Base-by-base conservation (phyloP, 768 basidiomycete species). In the Lyophyllum decastes region DNA sequence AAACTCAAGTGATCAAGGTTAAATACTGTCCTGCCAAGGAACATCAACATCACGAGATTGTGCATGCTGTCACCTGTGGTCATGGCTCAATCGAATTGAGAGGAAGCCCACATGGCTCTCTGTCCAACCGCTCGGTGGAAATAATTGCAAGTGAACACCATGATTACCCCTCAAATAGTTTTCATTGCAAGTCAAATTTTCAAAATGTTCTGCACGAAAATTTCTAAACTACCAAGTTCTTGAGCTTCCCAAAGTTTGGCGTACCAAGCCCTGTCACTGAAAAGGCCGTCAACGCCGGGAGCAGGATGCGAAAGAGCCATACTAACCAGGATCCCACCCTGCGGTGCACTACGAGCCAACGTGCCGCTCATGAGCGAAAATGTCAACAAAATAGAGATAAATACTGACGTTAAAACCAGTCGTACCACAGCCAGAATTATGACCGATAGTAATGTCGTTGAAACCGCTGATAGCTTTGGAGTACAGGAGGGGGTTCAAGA, bases 401-500 rank as follows among this genome's bases (percentile, higher is more conserved):
- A 38, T 16, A 73, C 81, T 58, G 50, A 83, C 82, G 55, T 86
- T 83, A 67, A 87, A 88, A 22, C 87, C 86, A 26, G 69, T 54
- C 2, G 87, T 88, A 2, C 83, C 83, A 65, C 87, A 88, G 9
- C 78, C 78, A 40, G 75, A 68, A 50, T 84, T 84, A 49, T 78
- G 74, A 0, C 87, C 86, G 25, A 65, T 51, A 0, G 81, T 82
- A 58, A 88, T 82, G 54, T 88, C 86, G 58, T 84, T 85, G 55
- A 88, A 73, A 0, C 71, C 78, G 7, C 55, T 52, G 17, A 68
- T 55, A 1, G 71, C 75, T 43, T 64, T 71, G n/a, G 69, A 68
- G 61, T 88, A 88, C 8, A 88, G 56, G 52, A 86, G 73, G 0
- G 85, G 86, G 65, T 88, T 88, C 61, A 89, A 72, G 73, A 87